Evolutionary conservation across 2,329 filamentous ascomycete species (phyloP), one percentile per base, ranked within the genome.

Genomic region (Neofusicoccum umdonicola): DNA sequence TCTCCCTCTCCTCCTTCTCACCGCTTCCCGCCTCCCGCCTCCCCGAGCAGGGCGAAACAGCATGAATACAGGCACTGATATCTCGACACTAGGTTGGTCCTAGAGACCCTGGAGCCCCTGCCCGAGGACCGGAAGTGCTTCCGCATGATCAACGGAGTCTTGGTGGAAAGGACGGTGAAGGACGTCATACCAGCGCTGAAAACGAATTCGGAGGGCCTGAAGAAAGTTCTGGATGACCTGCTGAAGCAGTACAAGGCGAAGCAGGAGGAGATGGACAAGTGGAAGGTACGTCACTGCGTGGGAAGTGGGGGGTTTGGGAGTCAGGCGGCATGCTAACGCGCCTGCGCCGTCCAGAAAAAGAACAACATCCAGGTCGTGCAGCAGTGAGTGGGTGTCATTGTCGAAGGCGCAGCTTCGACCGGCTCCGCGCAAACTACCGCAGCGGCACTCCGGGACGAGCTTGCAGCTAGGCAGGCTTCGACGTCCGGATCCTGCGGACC

Each of bases 231-330:
- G 63, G 93, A 97, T 68, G 94, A 97, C 76, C 81, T 99, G 68
- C 86, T 98, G 70, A 97, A 97, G 85, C 92, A 97, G 80, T 98
- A 98, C 84, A 96, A 96, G 83, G 81, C 84, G 37, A 96, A 97
- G 80, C 93, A 99, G 78, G 88, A 92, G 47, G 95, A 99, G 75
- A 87, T 99, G 83, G 94, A 99, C 77, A 93, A 90, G 78, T 99
- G 95, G 95, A 99, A 99, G 92, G 94, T 96, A 80, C 65, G 87
- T 66, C 62, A 37, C n/a, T 35, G 3, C 35, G 22, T 31, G 41
- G 31, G 19, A 15, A 17, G 11, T 3, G 48, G 27, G n/a, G 17
- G 44, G 31, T n/a, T 19, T 7, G 41, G 42, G 5, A 44, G 15
- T 22, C 56, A 60, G 22, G 52, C 8, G 48, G 11, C 39, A 42